Evolutionary conservation across 495 filamentous ascomycete genomes (phyloP).

Genomic region (Lophiostoma macrostomum): DNA sequence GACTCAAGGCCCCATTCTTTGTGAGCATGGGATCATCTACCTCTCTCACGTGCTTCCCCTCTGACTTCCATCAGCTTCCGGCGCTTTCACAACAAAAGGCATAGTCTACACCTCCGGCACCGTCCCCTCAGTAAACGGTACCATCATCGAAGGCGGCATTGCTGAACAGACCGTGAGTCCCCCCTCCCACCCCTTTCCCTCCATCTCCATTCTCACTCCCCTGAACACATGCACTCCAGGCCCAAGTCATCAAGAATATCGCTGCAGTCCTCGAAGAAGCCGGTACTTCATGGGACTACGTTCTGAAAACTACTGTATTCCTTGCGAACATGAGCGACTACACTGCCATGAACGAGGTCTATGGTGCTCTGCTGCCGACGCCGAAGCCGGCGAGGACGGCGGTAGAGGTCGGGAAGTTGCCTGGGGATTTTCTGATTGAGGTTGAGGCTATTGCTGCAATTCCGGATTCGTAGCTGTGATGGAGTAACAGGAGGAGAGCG

Average conservation of each 20-base stretch:
- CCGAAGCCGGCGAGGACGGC: constrained; percentile 23
- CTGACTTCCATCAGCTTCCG: not conserved
- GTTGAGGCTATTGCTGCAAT: constrained; percentile 29
- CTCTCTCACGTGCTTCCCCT: not conserved
- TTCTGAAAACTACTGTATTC: constrained; percentile 24
- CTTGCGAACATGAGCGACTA: constrained; percentile 26
- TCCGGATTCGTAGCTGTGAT: too few species aligned
- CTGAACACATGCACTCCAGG: not conserved
- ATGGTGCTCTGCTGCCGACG: constrained; percentile 17
- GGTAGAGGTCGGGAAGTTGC: constrained; percentile 22
- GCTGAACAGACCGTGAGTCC: constrained; percentile 6
- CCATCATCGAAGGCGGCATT: constrained; percentile 21
- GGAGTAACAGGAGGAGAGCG: too few species aligned
- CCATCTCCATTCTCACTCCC: not conserved
- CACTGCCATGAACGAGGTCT: constrained; percentile 29
- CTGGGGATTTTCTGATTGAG: constrained; percentile 22
- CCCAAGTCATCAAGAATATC: constrained; percentile 31
- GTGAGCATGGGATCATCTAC: not conserved
- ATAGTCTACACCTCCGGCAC: constrained; percentile 23
- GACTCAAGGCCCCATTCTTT: constrained; percentile 24
- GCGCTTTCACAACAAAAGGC: constrained; percentile 22
- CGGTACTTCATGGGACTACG: constrained; percentile 23
- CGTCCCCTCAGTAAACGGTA: constrained; percentile 19
- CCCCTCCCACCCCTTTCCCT: not conserved
- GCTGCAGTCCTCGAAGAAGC: constrained; percentile 23